Evolutionary conservation across 2,329 filamentous ascomycete species (phyloP).

Genomic region (Apiospora rasikravindrae): DNA sequence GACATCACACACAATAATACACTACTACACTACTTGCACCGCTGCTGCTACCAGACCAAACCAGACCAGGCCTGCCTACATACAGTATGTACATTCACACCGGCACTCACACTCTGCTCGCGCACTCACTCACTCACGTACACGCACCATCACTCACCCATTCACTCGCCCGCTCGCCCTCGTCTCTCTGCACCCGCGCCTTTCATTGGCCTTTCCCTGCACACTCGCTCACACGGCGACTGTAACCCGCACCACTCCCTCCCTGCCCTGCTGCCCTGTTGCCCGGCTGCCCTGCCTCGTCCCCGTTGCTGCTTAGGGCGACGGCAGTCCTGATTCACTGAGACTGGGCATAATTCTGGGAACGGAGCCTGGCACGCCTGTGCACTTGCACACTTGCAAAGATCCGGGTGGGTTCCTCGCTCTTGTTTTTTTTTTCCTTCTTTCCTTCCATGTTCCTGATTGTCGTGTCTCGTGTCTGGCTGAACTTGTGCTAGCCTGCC

Average conservation of each 20-base stretch:
- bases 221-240: not conserved
- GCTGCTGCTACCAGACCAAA: not conserved
- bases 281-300: not conserved
- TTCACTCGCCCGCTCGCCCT: not conserved
- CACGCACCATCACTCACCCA: constrained; percentile 7
- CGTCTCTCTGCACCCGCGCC: not conserved
- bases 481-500: constrained; percentile 14
- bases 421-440: not conserved
- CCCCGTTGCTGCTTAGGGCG: not conserved
- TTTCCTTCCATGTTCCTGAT: constrained; percentile 8
- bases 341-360: constrained; percentile 15
- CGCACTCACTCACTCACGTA: constrained; percentile 1
- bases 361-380: constrained; percentile 1
- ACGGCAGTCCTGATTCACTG: constrained; percentile 1
- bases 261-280: not conserved
- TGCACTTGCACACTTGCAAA: not conserved
- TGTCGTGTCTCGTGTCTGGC: constrained; percentile 13
- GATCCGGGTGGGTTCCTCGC: not conserved
- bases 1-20: constrained; percentile 16
- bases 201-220: not conserved
- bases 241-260: constrained; percentile 1
- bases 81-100: not conserved
- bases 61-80: not conserved
- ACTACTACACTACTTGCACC: not conserved
- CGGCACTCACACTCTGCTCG: not conserved